A percentile compares a stretch with the other conserved stretches of the same genome.
These are phyloP conservation scores for Babesia sp. DNA, from an alignment of 169 alveolate species.

Conservation along the genomic window DNA sequence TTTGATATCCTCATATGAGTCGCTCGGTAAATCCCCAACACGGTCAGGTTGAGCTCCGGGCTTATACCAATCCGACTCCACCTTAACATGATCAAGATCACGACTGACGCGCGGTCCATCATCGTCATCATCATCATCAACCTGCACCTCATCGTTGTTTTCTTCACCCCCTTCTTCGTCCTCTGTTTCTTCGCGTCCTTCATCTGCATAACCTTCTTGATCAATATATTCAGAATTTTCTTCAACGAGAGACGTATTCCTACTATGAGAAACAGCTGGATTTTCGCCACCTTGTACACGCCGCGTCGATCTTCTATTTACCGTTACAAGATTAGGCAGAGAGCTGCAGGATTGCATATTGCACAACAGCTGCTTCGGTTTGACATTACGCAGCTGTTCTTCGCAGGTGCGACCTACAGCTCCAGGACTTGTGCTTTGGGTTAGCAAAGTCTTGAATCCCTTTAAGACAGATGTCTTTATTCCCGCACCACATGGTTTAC, in stretches of 20 bases:
- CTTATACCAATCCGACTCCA: neutral
- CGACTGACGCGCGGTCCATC: neutral
- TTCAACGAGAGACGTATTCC: neutral
- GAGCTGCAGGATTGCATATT: slow-evolving; percentile 47
- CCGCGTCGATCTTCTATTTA: neutral
- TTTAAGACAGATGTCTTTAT: slow-evolving; percentile 22
- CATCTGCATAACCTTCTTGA: neutral
- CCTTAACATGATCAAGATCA: neutral
- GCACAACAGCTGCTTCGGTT: slow-evolving; percentile 23
- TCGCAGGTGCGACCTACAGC: slow-evolving; percentile 56
- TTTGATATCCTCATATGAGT: neutral
- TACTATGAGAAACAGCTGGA: neutral
- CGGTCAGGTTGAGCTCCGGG: slow-evolving; percentile 4
- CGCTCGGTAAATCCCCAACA: neutral
- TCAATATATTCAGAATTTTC: slow-evolving; percentile 4
- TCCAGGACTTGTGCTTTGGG: slow-evolving; percentile 28
- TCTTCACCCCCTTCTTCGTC: slow-evolving; percentile 6
- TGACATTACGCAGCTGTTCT: slow-evolving; percentile 30
- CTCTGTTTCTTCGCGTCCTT: neutral
- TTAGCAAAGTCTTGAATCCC: slow-evolving; percentile 24
- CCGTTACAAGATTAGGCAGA: neutral
- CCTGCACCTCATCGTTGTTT: neutral
- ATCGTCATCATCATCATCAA: slow-evolving; percentile 7
- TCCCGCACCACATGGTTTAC: slow-evolving; percentile 58
- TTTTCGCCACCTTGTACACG: neutral